phyloP scores from a whole-genome alignment of 768 basidiomycete species.

The Solioccasus polychromus region DNA sequence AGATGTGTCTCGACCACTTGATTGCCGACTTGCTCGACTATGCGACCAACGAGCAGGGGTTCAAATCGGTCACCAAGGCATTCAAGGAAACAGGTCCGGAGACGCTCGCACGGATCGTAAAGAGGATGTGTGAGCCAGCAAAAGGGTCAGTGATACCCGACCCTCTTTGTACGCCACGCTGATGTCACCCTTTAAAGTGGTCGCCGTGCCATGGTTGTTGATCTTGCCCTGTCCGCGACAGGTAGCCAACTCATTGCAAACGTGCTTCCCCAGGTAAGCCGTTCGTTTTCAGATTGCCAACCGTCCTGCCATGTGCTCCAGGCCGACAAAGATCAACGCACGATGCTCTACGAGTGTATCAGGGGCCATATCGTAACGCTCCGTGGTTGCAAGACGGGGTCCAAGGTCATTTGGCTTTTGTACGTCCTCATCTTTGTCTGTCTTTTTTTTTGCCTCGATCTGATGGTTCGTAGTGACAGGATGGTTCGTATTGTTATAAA shows the following conservation, averaged over 20 bases:
- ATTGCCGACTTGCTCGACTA: slow-evolving; percentile 75
- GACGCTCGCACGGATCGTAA: slow-evolving; percentile 69
- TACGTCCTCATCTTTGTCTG: slow-evolving; percentile 25
- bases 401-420: slow-evolving; percentile 91
- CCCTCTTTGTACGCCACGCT: not conserved
- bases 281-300: not conserved
- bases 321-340: slow-evolving; percentile 87
- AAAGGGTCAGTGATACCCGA: slow-evolving; percentile 51
- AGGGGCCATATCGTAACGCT: slow-evolving; percentile 85
- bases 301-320: slow-evolving; percentile 26
- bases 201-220: slow-evolving; percentile 82
- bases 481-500: slow-evolving; percentile 40
- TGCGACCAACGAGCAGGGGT: slow-evolving; percentile 81
- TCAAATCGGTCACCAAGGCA: slow-evolving; percentile 83
- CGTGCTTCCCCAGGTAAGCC: slow-evolving; percentile 68
- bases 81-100: slow-evolving; percentile 82
- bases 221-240: slow-evolving; percentile 77
- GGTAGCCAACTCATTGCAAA: slow-evolving; percentile 85
- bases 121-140: slow-evolving; percentile 82
- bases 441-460: not conserved
- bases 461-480: slow-evolving; percentile 45
- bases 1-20: slow-evolving; percentile 76
- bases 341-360: slow-evolving; percentile 80
- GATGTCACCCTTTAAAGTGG: slow-evolving; percentile 41
- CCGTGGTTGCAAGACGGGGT: slow-evolving; percentile 89